These are phyloP conservation scores for Erodium trifolium DNA, from an alignment of 441 rosid species.

Conservation along the genomic window DNA sequence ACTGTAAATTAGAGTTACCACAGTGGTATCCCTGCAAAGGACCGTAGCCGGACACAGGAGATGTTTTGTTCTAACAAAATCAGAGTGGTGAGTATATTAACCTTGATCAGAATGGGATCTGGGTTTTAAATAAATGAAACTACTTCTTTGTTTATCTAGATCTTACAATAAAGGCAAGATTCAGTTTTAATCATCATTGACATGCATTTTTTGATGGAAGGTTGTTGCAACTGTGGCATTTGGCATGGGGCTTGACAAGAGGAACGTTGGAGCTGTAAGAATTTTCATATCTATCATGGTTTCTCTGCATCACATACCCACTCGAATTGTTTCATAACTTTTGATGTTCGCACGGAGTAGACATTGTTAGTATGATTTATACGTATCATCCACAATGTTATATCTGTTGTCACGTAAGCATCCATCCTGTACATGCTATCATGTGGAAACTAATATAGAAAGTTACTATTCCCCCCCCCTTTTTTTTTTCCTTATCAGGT, in stretches of 20 bases:
- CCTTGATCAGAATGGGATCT: slow-evolving; percentile 9
- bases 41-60: slow-evolving; percentile 67
- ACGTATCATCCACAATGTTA: not conserved
- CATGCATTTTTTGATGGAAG: slow-evolving; percentile 34
- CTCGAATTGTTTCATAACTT: not conserved
- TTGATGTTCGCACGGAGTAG: slow-evolving; percentile 1
- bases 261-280: slow-evolving; percentile 94
- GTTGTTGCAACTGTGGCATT: slow-evolving; percentile 99
- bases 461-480: not conserved
- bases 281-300: slow-evolving; percentile 20
- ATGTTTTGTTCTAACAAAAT: slow-evolving; percentile 87
- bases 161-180: slow-evolving; percentile 11
- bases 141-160: slow-evolving; percentile 4
- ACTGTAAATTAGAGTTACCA: slow-evolving; percentile 60
- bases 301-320: slow-evolving; percentile 16
- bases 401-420: not conserved
- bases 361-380: not conserved
- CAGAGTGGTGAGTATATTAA: slow-evolving; percentile 64
- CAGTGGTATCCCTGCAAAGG: slow-evolving; percentile 70
- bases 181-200: slow-evolving; percentile 15
- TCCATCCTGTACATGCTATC: not conserved
- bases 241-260: slow-evolving; percentile 97
- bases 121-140: not conserved
- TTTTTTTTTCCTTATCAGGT: slow-evolving; percentile 39
- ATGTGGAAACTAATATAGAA: slow-evolving; percentile 3